Percentiles rank a stretch among this genome's conserved stretches.
Evolutionary conservation across 2,329 filamentous ascomycete genomes (phyloP).

Genomic region (Fusarium denticulatum): DNA sequence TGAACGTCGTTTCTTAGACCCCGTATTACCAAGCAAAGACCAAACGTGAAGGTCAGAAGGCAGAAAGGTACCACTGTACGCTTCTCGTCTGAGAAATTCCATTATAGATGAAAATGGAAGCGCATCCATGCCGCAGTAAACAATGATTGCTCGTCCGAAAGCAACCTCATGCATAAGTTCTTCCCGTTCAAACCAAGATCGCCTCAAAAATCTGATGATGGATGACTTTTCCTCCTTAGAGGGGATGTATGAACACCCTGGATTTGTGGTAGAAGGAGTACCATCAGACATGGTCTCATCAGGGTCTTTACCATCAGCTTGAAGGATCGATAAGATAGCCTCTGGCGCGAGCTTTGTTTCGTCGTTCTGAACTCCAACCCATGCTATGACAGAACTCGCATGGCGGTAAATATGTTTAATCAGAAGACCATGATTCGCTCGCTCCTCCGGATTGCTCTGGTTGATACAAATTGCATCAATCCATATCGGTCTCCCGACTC

Average conservation of each 20-base stretch:
- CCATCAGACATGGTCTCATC: not conserved
- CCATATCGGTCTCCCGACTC: conserved; percentile 1
- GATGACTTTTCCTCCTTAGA: fast-evolving
- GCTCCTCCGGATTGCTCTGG: not conserved
- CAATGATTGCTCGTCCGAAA: not conserved
- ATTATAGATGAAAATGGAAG: not conserved
- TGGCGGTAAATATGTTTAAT: not conserved
- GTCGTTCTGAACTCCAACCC: not conserved
- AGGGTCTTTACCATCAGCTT: fast-evolving
- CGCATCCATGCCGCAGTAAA: not conserved
- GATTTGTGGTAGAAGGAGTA: fast-evolving
- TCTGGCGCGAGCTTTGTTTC: not conserved
- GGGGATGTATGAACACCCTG: not conserved
- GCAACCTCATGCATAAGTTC: not conserved
- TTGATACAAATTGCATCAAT: conserved; percentile 8
- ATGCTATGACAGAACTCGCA: not conserved
- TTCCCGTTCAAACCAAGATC: conserved; percentile 4
- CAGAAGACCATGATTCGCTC: not conserved
- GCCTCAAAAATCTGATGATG: not conserved
- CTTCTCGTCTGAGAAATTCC: not conserved
- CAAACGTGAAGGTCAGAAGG: not conserved
- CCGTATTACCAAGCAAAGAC: not conserved
- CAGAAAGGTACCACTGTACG: not conserved
- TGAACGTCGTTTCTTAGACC: not conserved
- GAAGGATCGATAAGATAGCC: not conserved